phyloP scores from a whole-genome alignment of 179 eudicot species.

The Beta corolliflora region DNA sequence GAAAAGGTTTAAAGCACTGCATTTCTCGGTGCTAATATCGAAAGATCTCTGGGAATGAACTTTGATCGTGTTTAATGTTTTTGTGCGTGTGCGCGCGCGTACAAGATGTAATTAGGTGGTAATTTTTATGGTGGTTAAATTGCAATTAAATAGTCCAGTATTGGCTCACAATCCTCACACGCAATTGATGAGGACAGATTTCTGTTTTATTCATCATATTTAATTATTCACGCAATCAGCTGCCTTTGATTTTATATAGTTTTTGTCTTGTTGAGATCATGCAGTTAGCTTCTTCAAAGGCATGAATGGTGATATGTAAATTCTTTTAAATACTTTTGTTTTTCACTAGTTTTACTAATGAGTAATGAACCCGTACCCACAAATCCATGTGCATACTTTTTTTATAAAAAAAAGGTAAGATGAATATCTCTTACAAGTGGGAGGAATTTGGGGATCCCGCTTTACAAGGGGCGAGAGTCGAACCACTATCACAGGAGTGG shows the following conservation, averaged over 20 bases:
- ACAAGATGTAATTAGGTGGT: neutral
- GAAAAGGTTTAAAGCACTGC: neutral
- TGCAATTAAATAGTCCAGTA: neutral
- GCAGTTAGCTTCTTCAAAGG: too few relatives aligned
- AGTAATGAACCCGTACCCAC: too few relatives aligned
- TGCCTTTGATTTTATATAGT: neutral
- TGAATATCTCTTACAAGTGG: too few relatives aligned
- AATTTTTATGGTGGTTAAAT: neutral
- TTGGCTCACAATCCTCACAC: conserved; percentile 1
- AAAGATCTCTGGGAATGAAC: neutral
- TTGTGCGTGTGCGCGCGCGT: neutral
- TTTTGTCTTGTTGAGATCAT: too few relatives aligned
- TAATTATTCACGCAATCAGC: neutral
- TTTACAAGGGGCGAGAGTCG: too few relatives aligned
- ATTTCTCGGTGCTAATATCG: neutral
- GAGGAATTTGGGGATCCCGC: too few relatives aligned
- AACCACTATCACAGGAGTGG: too few relatives aligned
- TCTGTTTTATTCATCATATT: neutral
- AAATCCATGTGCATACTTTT: too few relatives aligned
- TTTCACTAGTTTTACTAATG: too few relatives aligned
- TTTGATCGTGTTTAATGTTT: conserved; percentile 1
- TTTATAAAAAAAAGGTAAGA: too few relatives aligned
- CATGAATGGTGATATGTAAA: too few relatives aligned
- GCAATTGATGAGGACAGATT: neutral
- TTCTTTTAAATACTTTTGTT: too few relatives aligned